These are phyloP conservation scores for Xerocomus spinulosus DNA, from an alignment of 768 basidiomycete species.

Conservation along the genomic window DNA sequence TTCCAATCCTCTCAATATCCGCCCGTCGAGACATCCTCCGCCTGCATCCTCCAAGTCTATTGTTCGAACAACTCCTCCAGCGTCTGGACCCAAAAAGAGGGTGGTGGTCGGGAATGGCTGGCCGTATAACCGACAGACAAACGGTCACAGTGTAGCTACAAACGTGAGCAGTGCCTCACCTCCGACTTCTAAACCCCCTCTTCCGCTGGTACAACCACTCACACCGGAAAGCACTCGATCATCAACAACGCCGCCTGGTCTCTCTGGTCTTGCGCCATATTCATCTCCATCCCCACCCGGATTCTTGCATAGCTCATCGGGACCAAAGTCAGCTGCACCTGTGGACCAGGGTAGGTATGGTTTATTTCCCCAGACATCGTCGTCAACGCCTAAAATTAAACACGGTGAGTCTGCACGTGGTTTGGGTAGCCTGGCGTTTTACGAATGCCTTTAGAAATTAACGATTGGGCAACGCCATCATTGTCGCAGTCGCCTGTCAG, in stretches of 20 bases:
- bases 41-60: conserved; percentile 6
- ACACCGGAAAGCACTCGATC: conserved; percentile 33
- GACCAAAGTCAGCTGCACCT: conserved; percentile 16
- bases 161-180: conserved; percentile 14
- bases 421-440: neutral
- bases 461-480: conserved; percentile 23
- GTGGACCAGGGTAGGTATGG: conserved; percentile 19
- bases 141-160: conserved; percentile 19
- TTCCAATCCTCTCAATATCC: conserved; percentile 53
- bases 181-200: conserved; percentile 7
- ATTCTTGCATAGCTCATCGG: conserved; percentile 30
- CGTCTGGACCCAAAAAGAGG: conserved; percentile 14
- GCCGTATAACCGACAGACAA: conserved; percentile 33
- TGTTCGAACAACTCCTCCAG: conserved; percentile 13
- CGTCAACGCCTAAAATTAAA: conserved; percentile 26
- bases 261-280: conserved; percentile 30
- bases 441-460: conserved; percentile 14
- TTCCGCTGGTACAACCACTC: conserved; percentile 15
- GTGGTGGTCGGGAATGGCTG: conserved; percentile 47
- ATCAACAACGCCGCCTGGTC: conserved; percentile 30
- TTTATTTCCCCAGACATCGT: conserved; percentile 13
- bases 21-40: conserved; percentile 38
- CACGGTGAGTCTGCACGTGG: conserved; percentile 21
- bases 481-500: conserved; percentile 14
- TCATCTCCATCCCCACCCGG: conserved; percentile 34